Percentiles rank a stretch among this genome's conserved stretches.
Evolutionary conservation across 129 eudicot genomes (phyloP).

Genomic region (Apium graveolens): DNA sequence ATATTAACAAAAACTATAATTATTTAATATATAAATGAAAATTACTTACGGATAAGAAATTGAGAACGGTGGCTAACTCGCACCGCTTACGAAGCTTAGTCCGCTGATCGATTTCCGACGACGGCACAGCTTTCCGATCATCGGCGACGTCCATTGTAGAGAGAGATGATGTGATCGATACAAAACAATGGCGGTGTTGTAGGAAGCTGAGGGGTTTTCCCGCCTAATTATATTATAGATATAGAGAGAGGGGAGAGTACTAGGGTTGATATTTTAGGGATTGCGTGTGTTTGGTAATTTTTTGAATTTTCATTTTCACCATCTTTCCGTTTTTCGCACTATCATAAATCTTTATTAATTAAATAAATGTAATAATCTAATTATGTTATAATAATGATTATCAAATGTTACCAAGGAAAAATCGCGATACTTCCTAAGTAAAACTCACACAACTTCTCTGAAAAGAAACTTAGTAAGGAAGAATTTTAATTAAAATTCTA

Average conservation of each 20-base stretch:
- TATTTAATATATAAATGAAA: not conserved
- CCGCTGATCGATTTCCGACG: slow-evolving; percentile 3
- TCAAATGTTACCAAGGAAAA: too few relatives aligned
- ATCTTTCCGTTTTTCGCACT: too few relatives aligned
- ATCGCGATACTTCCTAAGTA: too few relatives aligned
- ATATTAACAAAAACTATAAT: not conserved
- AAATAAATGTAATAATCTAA: too few relatives aligned
- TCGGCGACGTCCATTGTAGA: not conserved
- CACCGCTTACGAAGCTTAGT: slow-evolving; percentile 63
- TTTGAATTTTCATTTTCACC: not conserved
- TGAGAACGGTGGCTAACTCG: slow-evolving; percentile 92
- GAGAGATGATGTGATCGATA: not conserved
- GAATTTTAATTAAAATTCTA: too few relatives aligned
- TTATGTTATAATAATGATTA: too few relatives aligned
- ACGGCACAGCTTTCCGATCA: not conserved
- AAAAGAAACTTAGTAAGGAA: too few relatives aligned
- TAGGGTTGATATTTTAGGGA: not conserved
- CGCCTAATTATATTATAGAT: not conserved
- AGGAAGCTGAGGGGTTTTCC: not conserved
- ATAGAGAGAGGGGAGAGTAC: too few relatives aligned
- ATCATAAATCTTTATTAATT: too few relatives aligned
- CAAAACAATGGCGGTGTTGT: not conserved
- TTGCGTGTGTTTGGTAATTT: not conserved
- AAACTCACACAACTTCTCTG: too few relatives aligned
- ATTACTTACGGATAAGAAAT: slow-evolving; percentile 54